phyloP scores from a whole-genome alignment of 2,329 filamentous ascomycete genomes.

The Rhynchosporium graminicola region DNA sequence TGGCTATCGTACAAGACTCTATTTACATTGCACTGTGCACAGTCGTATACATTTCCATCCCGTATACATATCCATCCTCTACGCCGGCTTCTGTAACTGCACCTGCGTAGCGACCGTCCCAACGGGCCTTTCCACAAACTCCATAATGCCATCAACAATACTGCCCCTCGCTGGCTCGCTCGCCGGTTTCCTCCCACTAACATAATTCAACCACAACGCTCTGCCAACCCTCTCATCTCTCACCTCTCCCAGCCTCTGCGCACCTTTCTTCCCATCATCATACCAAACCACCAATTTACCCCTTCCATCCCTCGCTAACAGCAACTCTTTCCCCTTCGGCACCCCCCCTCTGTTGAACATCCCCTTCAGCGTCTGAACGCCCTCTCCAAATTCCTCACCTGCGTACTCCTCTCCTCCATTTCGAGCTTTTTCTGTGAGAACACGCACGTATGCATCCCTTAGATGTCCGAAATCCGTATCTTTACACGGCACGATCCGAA shows the following conservation, averaged over 20 bases:
- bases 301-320: slow-evolving; percentile 66
- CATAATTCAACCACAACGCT: slow-evolving; percentile 85
- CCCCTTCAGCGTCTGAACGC: slow-evolving; percentile 75
- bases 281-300: slow-evolving; percentile 71
- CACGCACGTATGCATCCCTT: slow-evolving; percentile 86
- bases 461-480: slow-evolving; percentile 95
- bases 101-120: slow-evolving; percentile 85
- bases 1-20: slow-evolving; percentile 1
- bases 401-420: slow-evolving; percentile 53
- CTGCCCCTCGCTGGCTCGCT: slow-evolving; percentile 79
- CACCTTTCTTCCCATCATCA: slow-evolving; percentile 52
- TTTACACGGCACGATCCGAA: slow-evolving; percentile 85
- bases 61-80: slow-evolving; percentile 16
- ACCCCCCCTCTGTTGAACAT: slow-evolving; percentile 82
- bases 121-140: slow-evolving; percentile 82
- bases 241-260: slow-evolving; percentile 67
- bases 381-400: slow-evolving; percentile 74
- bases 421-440: slow-evolving; percentile 63
- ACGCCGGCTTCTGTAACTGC: slow-evolving; percentile 16
- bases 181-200: slow-evolving; percentile 83
- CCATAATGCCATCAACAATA: slow-evolving; percentile 85
- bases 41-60: not conserved
- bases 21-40: not conserved
- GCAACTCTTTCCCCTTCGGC: slow-evolving; percentile 75
- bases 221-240: slow-evolving; percentile 78